These are phyloP conservation scores for Debaryomyces sp. DNA, from an alignment of 1,139 yeast genomes.

Conservation along the genomic window DNA sequence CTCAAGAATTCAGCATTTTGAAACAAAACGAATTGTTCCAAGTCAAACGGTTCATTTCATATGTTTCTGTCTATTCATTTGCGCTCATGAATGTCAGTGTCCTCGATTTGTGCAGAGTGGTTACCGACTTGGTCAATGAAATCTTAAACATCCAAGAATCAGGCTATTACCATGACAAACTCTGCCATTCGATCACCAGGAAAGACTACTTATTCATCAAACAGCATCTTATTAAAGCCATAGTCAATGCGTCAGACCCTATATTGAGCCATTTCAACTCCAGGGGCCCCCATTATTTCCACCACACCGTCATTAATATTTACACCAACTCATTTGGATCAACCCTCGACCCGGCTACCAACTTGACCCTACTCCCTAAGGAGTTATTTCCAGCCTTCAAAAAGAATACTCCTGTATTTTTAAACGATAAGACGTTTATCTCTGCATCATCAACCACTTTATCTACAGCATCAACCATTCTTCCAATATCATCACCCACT, in stretches of 20 bases:
- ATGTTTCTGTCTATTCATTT: conserved; percentile 37
- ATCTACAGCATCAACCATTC: conserved; percentile 10
- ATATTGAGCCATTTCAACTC: conserved; percentile 34
- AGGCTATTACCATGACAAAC: conserved; percentile 26
- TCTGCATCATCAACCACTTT: conserved; percentile 17
- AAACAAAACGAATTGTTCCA: conserved; percentile 35
- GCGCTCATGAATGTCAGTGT: conserved; percentile 39
- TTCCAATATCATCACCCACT: conserved; percentile 8
- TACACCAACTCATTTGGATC: conserved; percentile 2
- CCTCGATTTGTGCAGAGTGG: conserved; percentile 37
- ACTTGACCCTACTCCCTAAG: background rate
- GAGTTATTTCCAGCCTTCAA: background rate
- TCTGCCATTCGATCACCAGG: conserved; percentile 20
- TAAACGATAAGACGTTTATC: background rate
- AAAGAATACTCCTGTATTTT: background rate
- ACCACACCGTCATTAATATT: background rate
- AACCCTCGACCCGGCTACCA: background rate
- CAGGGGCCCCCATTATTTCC: conserved; percentile 38
- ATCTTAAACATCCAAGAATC: conserved; percentile 22
- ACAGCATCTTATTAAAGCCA: conserved; percentile 32
- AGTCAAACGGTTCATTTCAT: conserved; percentile 41
- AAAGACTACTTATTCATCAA: conserved; percentile 34
- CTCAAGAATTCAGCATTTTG: conserved; percentile 34
- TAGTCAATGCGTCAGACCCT: conserved; percentile 37
- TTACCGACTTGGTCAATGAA: conserved; percentile 43